Percentiles rank a stretch among this genome's conserved stretches.
Conservation (phyloP, 148 eudicot species). For the Rhododendron kiyosumense region DNA sequence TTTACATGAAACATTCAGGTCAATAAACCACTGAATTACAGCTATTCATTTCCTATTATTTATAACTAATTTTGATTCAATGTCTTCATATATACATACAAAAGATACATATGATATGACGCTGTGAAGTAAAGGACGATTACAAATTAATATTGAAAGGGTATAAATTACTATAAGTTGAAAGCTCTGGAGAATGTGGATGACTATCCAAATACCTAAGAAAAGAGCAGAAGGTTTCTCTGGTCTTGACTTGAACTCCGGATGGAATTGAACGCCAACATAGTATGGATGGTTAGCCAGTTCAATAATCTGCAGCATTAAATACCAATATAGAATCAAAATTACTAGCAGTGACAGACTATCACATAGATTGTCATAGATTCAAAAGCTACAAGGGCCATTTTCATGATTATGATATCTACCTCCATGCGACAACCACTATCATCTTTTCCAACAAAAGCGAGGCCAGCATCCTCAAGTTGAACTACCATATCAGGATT, state of each 20-base stretch:
- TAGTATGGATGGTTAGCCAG: conserved; percentile 73
- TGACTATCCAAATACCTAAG: conserved; percentile 44
- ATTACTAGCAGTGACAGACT: background rate
- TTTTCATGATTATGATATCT: conserved; percentile 7
- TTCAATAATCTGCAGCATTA: conserved; percentile 66
- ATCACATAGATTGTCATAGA: background rate
- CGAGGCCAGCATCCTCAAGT: conserved; percentile 84
- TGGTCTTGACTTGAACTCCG: conserved; percentile 92
- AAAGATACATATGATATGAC: background rate
- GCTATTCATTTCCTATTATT: background rate
- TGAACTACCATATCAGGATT: conserved; percentile 73
- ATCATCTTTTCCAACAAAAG: conserved; percentile 90
- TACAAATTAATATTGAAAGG: background rate
- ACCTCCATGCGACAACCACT: conserved; percentile 96
- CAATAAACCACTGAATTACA: background rate
- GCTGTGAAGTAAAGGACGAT: background rate
- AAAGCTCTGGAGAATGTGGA: background rate
- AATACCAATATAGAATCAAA: background rate
- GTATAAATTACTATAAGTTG: background rate
- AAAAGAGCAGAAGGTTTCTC: conserved; percentile 89
- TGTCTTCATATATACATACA: background rate
- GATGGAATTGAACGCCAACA: conserved; percentile 93
- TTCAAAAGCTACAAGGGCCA: background rate
- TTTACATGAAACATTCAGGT: background rate
- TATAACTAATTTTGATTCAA: background rate